phyloP scores from a whole-genome alignment of 176 grass and related monocot species.

The Coix lacrymajobi region DNA sequence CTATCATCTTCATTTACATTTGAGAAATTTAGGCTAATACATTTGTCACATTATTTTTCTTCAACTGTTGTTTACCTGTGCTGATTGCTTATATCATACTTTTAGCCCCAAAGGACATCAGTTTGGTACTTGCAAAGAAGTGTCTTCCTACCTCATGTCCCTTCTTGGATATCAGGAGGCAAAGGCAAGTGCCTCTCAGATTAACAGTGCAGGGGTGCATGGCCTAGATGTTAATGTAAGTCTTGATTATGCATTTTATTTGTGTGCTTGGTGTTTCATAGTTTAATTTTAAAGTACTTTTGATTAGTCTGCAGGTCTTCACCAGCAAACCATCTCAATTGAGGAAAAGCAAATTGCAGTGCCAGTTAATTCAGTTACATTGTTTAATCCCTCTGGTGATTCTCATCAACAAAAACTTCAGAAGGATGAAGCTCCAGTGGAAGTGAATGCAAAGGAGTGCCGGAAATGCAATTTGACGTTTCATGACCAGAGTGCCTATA shows the following conservation, averaged over 20 bases:
- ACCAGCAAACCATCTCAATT: conserved; percentile 34
- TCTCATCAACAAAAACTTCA: conserved; percentile 35
- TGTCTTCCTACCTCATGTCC: conserved; percentile 76
- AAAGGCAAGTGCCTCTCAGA: conserved; percentile 32
- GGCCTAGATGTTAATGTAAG: conserved; percentile 53
- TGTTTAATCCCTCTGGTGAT: conserved; percentile 20
- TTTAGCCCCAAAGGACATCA: conserved; percentile 91
- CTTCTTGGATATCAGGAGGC: conserved; percentile 66
- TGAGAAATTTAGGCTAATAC: not conserved
- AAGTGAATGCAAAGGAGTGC: conserved; percentile 38
- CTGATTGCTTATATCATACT: conserved; percentile 26
- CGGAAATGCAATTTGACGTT: conserved; percentile 63
- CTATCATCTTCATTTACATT: not conserved
- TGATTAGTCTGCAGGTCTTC: conserved; percentile 45
- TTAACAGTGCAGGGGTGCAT: conserved; percentile 12
- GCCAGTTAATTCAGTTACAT: conserved; percentile 21
- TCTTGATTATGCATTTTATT: conserved; percentile 19
- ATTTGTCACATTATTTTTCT: not conserved
- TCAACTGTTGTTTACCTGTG: not conserved
- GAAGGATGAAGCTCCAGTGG: conserved; percentile 36
- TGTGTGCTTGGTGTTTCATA: not conserved
- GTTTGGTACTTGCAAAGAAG: conserved; percentile 83
- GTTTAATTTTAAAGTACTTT: conserved; percentile 20
- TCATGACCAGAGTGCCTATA: conserved; percentile 56
- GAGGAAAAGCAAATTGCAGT: conserved; percentile 37